These are phyloP conservation scores for Sporisorium reilianum DNA, from an alignment of 1,284 basidiomycete genomes.

Conservation along the genomic window DNA sequence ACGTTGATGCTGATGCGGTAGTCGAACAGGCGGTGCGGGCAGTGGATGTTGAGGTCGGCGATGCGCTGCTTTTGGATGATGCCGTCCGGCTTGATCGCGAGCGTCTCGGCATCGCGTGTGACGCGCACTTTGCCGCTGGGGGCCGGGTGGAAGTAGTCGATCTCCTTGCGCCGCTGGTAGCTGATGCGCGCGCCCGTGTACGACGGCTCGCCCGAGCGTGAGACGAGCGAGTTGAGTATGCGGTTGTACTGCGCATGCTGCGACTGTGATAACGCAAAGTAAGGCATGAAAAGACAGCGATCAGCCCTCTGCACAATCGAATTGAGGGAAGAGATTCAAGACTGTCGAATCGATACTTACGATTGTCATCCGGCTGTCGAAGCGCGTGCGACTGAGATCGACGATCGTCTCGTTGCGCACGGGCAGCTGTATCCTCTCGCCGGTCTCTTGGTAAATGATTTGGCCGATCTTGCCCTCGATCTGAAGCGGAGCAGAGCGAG, in stretches of 20 bases:
- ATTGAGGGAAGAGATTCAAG: too few species aligned
- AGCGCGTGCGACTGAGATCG: slow-evolving; percentile 71
- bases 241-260: slow-evolving; percentile 89
- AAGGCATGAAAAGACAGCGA: too few species aligned
- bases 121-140: slow-evolving; percentile 79
- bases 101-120: slow-evolving; percentile 82
- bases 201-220: slow-evolving; percentile 64
- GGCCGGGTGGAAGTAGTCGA: slow-evolving; percentile 81
- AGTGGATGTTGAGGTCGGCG: slow-evolving; percentile 87
- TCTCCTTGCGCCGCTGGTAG: slow-evolving; percentile 82
- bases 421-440: slow-evolving; percentile 76
- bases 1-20: slow-evolving; percentile 91
- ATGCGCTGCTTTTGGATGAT: slow-evolving; percentile 82
- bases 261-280: slow-evolving; percentile 71
- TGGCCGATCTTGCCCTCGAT: slow-evolving; percentile 95
- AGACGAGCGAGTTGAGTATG: slow-evolving; percentile 79
- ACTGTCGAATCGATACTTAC: too few species aligned
- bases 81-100: slow-evolving; percentile 72
- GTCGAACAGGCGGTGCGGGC: slow-evolving; percentile 84
- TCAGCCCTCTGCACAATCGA: too few species aligned
- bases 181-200: slow-evolving; percentile 75
- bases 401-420: slow-evolving; percentile 83
- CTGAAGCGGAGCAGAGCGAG: slow-evolving; percentile 72
- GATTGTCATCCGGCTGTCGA: slow-evolving; percentile 90
- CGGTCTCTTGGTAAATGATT: slow-evolving; percentile 76